Evolutionary conservation across 225 moss, liverwort and hornwort genomes (phyloP).

Genomic region (Physcomitrellopsis africana): DNA sequence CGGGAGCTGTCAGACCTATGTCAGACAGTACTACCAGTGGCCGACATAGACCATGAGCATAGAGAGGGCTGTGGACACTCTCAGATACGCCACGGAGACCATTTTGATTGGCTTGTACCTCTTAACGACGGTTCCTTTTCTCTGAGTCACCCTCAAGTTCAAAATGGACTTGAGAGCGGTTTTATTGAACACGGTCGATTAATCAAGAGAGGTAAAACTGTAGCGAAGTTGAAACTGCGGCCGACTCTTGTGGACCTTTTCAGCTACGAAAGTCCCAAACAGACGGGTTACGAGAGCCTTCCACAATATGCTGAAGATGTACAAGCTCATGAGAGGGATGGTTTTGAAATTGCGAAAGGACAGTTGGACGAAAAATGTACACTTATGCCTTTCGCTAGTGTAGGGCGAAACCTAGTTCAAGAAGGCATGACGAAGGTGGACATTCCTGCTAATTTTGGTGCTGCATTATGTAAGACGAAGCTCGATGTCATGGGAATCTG

Average conservation of each 20-base stretch:
- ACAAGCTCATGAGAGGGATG: constrained; percentile 27
- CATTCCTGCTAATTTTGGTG: constrained; percentile 58
- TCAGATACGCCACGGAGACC: constrained; percentile 88
- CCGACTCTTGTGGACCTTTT: constrained; percentile 76
- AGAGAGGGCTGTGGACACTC: constrained; percentile 90
- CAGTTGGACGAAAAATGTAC: constrained; percentile 48
- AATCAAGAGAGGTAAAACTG: constrained; percentile 81
- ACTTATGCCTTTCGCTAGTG: constrained; percentile 52
- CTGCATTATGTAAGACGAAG: constrained; percentile 64
- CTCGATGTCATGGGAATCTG: constrained; percentile 96
- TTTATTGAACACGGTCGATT: constrained; percentile 89
- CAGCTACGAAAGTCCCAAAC: constrained; percentile 73
- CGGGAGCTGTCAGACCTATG: constrained; percentile 71
- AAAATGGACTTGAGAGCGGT: constrained; percentile 59
- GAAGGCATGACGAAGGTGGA: constrained; percentile 72
- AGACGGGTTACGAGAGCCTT: constrained; percentile 69
- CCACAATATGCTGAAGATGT: constrained; percentile 42
- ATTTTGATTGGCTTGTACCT: constrained; percentile 88
- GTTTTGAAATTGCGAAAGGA: constrained; percentile 28
- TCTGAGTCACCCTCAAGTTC: constrained; percentile 74
- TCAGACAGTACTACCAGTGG: constrained; percentile 51
- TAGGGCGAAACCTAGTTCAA: constrained; percentile 53
- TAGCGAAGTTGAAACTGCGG: constrained; percentile 71
- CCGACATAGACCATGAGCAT: constrained; percentile 73
- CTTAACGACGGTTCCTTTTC: constrained; percentile 80